These are phyloP conservation scores for Lodderomyces jiufengensis DNA, from an alignment of 1,139 yeast species.

Conservation along the genomic window DNA sequence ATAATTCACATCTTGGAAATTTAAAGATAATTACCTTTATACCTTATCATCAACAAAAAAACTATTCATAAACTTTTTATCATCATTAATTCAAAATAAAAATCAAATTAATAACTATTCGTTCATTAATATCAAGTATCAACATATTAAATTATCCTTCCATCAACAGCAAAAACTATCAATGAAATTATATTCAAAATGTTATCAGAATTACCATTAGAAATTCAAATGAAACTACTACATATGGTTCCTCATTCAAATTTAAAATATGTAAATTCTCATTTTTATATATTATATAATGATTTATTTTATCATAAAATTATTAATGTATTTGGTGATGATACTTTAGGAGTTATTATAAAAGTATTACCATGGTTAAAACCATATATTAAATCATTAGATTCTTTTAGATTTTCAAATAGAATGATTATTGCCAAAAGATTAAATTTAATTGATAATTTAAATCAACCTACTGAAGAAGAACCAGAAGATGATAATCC, in stretches of 20 bases:
- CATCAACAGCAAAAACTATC: too few species aligned
- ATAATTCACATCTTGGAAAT: too few species aligned
- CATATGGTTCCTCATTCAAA: constrained; percentile 39
- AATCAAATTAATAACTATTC: neutral
- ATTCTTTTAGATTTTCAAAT: constrained; percentile 38
- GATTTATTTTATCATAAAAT: constrained; percentile 45
- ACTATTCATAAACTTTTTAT: too few species aligned
- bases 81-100: too few species aligned
- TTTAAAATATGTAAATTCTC: constrained; percentile 39
- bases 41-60: too few species aligned
- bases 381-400: constrained; percentile 45
- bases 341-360: constrained; percentile 24
- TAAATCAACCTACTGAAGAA: constrained; percentile 5
- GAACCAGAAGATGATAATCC: constrained; percentile 15
- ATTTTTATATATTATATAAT: constrained; percentile 48
- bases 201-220: constrained; percentile 44
- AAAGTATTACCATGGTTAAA: constrained; percentile 40
- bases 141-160: too few species aligned
- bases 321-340: constrained; percentile 41
- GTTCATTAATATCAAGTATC: too few species aligned
- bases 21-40: too few species aligned
- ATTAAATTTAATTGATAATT: constrained; percentile 19
- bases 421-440: constrained; percentile 35
- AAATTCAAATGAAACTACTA: constrained; percentile 44
- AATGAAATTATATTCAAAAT: constrained; percentile 11